A percentile compares a stretch with the other conserved stretches of the same genome.
Evolutionary conservation across 140 eudicot genomes (phyloP).

Genomic region (Anethum foeniculum): DNA sequence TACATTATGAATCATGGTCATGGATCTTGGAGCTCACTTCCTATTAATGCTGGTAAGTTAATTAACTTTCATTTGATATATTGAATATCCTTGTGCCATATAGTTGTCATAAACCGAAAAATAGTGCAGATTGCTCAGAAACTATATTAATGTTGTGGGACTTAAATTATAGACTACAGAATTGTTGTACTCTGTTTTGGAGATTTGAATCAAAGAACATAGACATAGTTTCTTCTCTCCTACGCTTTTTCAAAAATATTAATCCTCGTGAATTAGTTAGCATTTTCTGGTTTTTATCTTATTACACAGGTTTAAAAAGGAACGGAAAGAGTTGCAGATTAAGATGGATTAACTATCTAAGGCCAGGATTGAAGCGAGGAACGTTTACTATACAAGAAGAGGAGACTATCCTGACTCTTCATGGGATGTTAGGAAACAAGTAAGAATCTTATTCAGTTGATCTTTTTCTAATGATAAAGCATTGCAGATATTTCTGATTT

Average conservation of each 20-base stretch:
- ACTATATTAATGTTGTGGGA: not conserved
- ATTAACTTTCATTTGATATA: not conserved
- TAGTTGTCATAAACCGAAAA: not conserved
- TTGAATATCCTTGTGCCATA: not conserved
- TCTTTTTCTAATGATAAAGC: not conserved
- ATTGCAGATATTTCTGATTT: not conserved
- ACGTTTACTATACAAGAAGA: conserved; percentile 30
- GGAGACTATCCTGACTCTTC: conserved; percentile 33
- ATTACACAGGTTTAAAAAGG: conserved; percentile 30
- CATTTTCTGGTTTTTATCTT: conserved; percentile 11
- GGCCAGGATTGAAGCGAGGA: conserved; percentile 48
- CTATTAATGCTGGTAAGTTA: conserved; percentile 64
- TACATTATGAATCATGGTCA: conserved; percentile 71
- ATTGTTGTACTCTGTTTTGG: too few species aligned
- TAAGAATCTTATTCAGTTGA: conserved; percentile 12
- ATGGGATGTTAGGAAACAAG: conserved; percentile 43
- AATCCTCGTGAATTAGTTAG: conserved; percentile 6
- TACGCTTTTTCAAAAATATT: not conserved
- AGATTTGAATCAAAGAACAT: not conserved
- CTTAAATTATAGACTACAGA: not conserved
- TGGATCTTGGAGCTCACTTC: conserved; percentile 88
- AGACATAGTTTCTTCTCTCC: not conserved
- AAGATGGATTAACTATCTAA: conserved; percentile 41
- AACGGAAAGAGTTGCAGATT: conserved; percentile 46
- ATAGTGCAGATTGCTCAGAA: not conserved